Percentiles rank a stretch among this genome's conserved stretches.
Conservation (phyloP, 768 basidiomycete species). For the Kockovaella imperatae region DNA sequence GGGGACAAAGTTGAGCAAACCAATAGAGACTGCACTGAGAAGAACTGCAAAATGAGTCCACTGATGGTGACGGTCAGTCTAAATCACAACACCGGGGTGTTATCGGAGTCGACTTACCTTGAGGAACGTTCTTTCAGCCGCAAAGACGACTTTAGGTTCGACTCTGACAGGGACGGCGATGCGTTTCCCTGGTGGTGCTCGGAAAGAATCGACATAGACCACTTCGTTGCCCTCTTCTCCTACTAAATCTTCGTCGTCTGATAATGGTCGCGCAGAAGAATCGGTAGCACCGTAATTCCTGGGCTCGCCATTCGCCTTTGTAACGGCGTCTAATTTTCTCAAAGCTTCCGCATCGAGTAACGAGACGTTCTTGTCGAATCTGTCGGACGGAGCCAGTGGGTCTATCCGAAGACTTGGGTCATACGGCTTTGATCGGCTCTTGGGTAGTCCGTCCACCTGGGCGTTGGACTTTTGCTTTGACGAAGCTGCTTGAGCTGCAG, state of each 20-base stretch:
- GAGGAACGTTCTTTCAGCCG: constrained; percentile 85
- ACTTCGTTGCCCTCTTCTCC: constrained; percentile 41
- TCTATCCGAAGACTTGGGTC: constrained; percentile 53
- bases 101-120: constrained; percentile 51
- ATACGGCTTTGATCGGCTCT: constrained; percentile 17
- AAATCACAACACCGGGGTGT: background rate
- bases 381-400: constrained; percentile 71
- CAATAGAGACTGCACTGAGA: constrained; percentile 53
- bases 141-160: constrained; percentile 92
- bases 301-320: too few relatives aligned
- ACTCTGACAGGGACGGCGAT: constrained; percentile 92
- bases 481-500: constrained; percentile 23
- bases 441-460: constrained; percentile 4
- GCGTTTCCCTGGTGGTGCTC: constrained; percentile 74
- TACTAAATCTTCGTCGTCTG: constrained; percentile 27
- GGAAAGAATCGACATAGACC: constrained; percentile 55
- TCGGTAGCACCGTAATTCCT: constrained; percentile 39
- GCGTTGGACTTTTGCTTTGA: background rate
- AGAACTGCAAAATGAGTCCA: constrained; percentile 56
- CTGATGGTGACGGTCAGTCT: constrained; percentile 8
- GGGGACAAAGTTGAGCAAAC: constrained; percentile 42
- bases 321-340: constrained; percentile 46
- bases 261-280: too few relatives aligned
- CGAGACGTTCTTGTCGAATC: constrained; percentile 66
- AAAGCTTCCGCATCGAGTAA: constrained; percentile 58